These are phyloP conservation scores for Podospora appendiculata DNA, from an alignment of 495 filamentous ascomycete genomes.

Conservation along the genomic window DNA sequence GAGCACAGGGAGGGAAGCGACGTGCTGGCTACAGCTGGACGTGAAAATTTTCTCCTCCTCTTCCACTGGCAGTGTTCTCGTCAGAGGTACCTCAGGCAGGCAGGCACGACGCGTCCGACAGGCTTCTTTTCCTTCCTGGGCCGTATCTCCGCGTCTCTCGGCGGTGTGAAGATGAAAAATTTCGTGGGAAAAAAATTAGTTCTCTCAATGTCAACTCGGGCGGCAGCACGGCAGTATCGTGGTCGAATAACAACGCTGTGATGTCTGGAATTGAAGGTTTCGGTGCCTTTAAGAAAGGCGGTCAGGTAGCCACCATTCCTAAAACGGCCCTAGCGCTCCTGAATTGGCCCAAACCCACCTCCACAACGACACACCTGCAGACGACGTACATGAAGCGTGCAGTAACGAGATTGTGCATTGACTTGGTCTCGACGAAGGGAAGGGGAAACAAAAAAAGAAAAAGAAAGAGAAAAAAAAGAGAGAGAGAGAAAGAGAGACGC, in stretches of 20 bases:
- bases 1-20: neutral
- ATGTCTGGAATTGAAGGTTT: neutral
- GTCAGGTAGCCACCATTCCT: conserved; percentile 14
- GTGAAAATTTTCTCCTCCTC: neutral
- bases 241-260: conserved; percentile 14
- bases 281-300: conserved; percentile 19
- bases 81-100: neutral
- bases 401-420: neutral
- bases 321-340: conserved; percentile 1
- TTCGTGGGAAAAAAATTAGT: neutral
- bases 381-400: conserved; percentile 8
- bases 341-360: neutral
- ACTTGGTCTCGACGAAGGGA: too few species aligned
- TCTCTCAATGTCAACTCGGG: conserved; percentile 6
- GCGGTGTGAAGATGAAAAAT: conserved; percentile 3
- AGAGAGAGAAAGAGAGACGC: too few species aligned
- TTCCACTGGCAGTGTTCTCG: neutral
- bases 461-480: too few species aligned
- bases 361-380: conserved; percentile 13
- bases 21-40: neutral
- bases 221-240: conserved; percentile 1
- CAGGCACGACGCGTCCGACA: too few species aligned
- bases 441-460: too few species aligned
- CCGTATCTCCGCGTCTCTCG: neutral
- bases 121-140: neutral